Base-by-base conservation (phyloP, 306 rosid genomes). In the Trifolium subterraneum region DNA sequence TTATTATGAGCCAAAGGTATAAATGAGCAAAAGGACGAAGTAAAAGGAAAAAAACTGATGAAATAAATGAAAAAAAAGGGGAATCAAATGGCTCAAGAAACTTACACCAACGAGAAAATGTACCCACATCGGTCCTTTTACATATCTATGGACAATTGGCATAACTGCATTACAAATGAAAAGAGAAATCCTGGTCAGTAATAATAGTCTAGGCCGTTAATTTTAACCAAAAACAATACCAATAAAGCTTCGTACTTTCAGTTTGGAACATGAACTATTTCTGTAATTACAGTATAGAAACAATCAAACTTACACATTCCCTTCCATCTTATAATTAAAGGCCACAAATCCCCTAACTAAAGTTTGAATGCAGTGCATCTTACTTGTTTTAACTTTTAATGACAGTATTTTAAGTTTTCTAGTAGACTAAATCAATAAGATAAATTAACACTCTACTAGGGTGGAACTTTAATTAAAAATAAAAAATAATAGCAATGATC, bases 41-140 rank as follows among this genome's bases (percentile, higher is more conserved):
- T 8, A 79, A 73, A 68, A 35, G 12, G 44, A 2, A 23, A 52
- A 11, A 29, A 52, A 63, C 58, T 19, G 23, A 61, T 27, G 35
- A 68, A 48, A 16, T 25, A 58, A 11, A 55, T 42, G 35, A 20
- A 25, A 33, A 10, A 31, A 27, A 2, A 25, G 29, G 31, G 23
- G n/a, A 62, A 18, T 66, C 64, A 31, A 59, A 76, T 41, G 78
- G 75, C 48, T 77, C 22, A 41, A 56, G 78, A 78, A 78, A 71
- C 97, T 87, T 89, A 93, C 97, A 27, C 97, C 98, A 71, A 91
- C 41, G 64, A 93, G 86, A 82, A 91, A 93, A 84, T 93, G 98
- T 81, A 93, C 58, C 97, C 96, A 93, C 96, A 93, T 93, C 6
- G 97, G 96, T 65, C 98, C 98, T 82, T 91, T 93, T 33, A 89